Evolutionary conservation across 75 land plant species (phyloP).

Genomic region (Sequoiadendron giganteum): DNA sequence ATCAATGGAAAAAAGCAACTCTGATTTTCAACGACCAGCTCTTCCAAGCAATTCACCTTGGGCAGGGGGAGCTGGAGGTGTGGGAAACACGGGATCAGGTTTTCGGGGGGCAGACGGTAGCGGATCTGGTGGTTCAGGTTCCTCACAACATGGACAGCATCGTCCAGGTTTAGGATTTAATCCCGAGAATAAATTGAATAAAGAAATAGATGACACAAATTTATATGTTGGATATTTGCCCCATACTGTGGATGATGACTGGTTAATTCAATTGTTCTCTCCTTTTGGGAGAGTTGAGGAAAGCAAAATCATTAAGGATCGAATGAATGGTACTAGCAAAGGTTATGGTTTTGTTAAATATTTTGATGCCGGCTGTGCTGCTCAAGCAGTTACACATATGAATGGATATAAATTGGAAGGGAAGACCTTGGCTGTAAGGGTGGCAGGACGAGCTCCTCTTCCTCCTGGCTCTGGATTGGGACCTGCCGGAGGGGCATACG

Average conservation of each 20-base stretch:
- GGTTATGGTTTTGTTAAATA: constrained; percentile 60
- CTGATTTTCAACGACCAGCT: background rate
- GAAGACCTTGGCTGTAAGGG: constrained; percentile 29
- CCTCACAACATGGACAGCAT: background rate
- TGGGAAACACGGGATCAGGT: constrained; percentile 1
- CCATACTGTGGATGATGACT: constrained; percentile 25
- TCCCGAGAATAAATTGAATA: background rate
- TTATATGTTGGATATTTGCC: constrained; percentile 53
- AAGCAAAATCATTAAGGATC: constrained; percentile 36
- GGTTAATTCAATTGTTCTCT: constrained; percentile 29
- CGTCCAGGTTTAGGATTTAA: constrained; percentile 6
- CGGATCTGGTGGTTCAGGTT: constrained; percentile 2
- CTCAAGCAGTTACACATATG: constrained; percentile 28
- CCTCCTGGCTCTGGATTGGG: constrained; percentile 4
- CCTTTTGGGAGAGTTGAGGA: constrained; percentile 37
- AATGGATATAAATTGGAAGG: constrained; percentile 46
- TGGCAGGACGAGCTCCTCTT: constrained; percentile 26
- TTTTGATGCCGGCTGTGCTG: constrained; percentile 19
- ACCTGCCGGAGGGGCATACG: constrained; percentile 9
- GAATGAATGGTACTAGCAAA: constrained; percentile 40
- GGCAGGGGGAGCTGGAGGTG: constrained; percentile 13
- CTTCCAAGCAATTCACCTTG: constrained; percentile 11
- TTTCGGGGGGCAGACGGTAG: background rate
- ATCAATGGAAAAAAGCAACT: background rate
- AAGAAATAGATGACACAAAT: constrained; percentile 38